A percentile compares a stretch with the other conserved stretches of the same genome.
Evolutionary conservation across 441 rosid species (phyloP).

Genomic region (Lepidium campestre): DNA sequence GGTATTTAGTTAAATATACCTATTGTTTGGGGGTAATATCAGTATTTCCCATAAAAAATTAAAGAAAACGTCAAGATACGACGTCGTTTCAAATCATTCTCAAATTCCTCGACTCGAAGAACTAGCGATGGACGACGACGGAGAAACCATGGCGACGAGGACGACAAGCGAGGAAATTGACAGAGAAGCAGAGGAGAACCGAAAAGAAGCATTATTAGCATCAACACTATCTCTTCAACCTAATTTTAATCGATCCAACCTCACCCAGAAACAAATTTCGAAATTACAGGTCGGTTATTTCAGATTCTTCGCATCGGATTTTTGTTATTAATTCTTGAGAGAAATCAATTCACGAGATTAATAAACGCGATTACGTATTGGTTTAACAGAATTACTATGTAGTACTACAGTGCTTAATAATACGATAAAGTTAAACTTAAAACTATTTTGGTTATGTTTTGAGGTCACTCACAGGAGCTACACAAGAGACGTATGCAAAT

Average conservation of each 20-base stretch:
- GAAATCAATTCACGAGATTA: too few species aligned
- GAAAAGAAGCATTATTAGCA: conserved; percentile 61
- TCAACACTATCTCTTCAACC: conserved; percentile 44
- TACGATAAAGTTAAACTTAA: not conserved
- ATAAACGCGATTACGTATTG: too few species aligned
- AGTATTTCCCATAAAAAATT: not conserved
- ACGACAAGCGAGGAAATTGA: not conserved
- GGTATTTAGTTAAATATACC: not conserved
- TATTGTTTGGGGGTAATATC: not conserved
- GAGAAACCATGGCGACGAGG: conserved; percentile 15
- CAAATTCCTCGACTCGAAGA: not conserved
- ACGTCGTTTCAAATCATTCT: conserved; percentile 4
- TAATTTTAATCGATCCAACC: conserved; percentile 40
- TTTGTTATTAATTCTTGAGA: too few species aligned
- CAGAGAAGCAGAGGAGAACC: conserved; percentile 42
- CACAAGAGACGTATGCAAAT: conserved; percentile 62
- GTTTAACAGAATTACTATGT: not conserved
- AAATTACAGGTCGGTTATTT: conserved; percentile 51
- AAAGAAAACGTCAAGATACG: not conserved
- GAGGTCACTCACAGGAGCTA: conserved; percentile 39
- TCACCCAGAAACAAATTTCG: conserved; percentile 49
- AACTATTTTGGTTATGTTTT: not conserved
- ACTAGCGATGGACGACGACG: conserved; percentile 10
- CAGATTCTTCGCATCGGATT: not conserved
- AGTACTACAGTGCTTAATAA: not conserved